These are phyloP conservation scores for Backusella psychrophila DNA, from an alignment of 192 early-diverging fungal genomes.

Conservation along the genomic window DNA sequence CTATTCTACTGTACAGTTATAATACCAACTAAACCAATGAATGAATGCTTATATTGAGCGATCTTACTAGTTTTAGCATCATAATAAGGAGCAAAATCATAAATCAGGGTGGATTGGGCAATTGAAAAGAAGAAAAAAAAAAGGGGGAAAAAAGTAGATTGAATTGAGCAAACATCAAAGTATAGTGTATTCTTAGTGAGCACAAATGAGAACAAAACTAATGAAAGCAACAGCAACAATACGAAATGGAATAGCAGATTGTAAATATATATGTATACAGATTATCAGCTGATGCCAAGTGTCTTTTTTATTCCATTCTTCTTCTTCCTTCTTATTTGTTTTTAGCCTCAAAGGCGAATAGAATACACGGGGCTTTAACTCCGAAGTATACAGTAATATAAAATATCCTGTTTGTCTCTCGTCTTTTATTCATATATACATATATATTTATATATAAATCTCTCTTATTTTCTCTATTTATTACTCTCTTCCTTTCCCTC, in stretches of 20 bases:
- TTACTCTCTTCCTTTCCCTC: not conserved
- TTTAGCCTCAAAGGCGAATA: not conserved
- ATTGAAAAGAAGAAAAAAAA: not conserved
- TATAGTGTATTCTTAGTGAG: no score
- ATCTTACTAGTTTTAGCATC: not conserved
- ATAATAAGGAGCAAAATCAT: not conserved
- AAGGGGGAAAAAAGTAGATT: not conserved
- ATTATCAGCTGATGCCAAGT: not conserved
- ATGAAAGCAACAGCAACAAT: no score
- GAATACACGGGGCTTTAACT: not conserved
- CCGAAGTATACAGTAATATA: not conserved
- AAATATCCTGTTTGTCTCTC: not conserved
- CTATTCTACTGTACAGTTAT: not conserved
- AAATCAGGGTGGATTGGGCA: not conserved
- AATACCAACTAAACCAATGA: not conserved
- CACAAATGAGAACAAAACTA: no score
- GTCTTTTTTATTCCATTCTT: not conserved
- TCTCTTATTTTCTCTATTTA: not conserved
- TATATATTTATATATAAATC: not conserved
- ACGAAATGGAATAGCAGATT: not conserved
- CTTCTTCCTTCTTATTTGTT: not conserved
- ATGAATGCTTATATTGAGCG: not conserved
- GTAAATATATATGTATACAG: not conserved
- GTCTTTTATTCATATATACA: not conserved
- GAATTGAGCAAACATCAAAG: not conserved